phyloP scores from a whole-genome alignment of 257 asterid genomes.

The Nicotiana undulata region DNA sequence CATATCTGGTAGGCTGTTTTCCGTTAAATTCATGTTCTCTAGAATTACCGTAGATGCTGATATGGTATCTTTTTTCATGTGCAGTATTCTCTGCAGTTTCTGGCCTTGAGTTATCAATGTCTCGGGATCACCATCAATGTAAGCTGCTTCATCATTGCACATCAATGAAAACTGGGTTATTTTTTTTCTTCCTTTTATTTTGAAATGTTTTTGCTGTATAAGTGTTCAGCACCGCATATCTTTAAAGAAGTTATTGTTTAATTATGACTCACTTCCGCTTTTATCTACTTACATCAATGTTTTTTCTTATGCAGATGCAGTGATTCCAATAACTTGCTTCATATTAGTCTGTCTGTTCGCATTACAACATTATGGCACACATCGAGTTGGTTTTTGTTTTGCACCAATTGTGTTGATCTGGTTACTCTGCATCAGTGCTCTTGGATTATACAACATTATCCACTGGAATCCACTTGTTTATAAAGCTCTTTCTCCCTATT shows the following conservation, averaged over 20 bases:
- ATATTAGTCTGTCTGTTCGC: slow-evolving; percentile 90
- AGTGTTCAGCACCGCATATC: not conserved
- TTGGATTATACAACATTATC: slow-evolving; percentile 76
- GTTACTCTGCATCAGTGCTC: slow-evolving; percentile 78
- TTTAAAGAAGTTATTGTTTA: not conserved
- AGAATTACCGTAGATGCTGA: slow-evolving; percentile 3
- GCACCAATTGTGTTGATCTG: slow-evolving; percentile 81
- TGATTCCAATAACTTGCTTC: slow-evolving; percentile 90
- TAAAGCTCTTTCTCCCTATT: slow-evolving; percentile 81
- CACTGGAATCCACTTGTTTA: slow-evolving; percentile 84
- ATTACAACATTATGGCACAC: slow-evolving; percentile 95
- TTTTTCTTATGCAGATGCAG: slow-evolving; percentile 64
- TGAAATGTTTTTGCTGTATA: not conserved
- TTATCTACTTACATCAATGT: not conserved
- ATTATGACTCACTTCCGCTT: not conserved
- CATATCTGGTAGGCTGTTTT: slow-evolving; percentile 55
- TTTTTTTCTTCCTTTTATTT: not conserved
- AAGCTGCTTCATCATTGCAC: slow-evolving; percentile 16
- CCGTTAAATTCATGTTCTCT: slow-evolving; percentile 1
- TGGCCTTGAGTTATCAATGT: slow-evolving; percentile 92
- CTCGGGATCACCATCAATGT: slow-evolving; percentile 95
- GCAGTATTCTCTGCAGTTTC: slow-evolving; percentile 96
- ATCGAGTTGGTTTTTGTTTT: slow-evolving; percentile 72
- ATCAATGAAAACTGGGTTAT: not conserved
- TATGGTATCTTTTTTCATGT: not conserved